These are phyloP conservation scores for Magnaporthales sp. DNA, from an alignment of 2,329 filamentous ascomycete genomes.

Conservation along the genomic window DNA sequence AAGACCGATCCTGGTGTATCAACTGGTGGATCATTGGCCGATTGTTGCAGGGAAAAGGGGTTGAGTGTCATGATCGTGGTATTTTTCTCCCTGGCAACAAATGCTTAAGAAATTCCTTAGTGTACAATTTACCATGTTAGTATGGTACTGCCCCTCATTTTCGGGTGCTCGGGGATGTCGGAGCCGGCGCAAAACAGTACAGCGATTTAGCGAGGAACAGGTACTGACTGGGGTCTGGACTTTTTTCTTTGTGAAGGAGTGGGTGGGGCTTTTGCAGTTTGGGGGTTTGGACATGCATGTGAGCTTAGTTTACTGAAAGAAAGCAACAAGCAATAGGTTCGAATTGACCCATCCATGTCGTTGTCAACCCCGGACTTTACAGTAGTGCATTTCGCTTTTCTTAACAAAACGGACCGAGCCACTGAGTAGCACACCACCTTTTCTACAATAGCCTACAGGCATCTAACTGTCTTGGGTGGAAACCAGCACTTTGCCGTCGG, in stretches of 20 bases:
- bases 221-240: not conserved
- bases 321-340: no score
- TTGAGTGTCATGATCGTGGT: not conserved
- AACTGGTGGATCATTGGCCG: not conserved
- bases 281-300: not conserved
- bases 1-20: not conserved
- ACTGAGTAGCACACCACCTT: not conserved
- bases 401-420: not conserved
- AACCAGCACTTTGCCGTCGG: not conserved
- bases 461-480: not conserved
- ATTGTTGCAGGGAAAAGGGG: not conserved
- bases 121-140: not conserved
- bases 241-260: not conserved
- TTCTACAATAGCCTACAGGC: not conserved
- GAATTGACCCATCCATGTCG: not conserved
- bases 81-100: not conserved
- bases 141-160: slow-evolving; percentile 1
- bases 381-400: not conserved
- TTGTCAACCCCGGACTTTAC: not conserved
- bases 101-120: no score
- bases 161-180: slow-evolving; percentile 2
- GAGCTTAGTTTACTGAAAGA: no score
- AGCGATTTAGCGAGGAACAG: not conserved
- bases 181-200: not conserved
- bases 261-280: not conserved